Evolutionary conservation across 2,329 filamentous ascomycete species (phyloP), one percentile per base, ranked within the genome.

Genomic region (Trichoderma koningiopsis): DNA sequence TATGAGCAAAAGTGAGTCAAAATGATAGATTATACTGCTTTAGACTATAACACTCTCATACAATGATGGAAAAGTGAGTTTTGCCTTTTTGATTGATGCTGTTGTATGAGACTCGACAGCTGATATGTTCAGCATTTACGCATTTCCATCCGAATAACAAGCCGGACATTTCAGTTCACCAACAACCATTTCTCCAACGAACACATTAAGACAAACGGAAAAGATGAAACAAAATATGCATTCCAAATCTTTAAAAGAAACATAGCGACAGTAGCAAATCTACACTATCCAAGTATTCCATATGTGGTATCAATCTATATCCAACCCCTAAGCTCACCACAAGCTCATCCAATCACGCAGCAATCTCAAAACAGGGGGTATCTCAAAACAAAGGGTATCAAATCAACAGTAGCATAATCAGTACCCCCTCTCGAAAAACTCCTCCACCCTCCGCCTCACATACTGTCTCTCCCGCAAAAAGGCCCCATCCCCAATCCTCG

Each of bases 61-160:
- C 0, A 1, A 10, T n/a, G 19, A 10, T 8, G 16, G 4, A n/a
- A 4, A n/a, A 19, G 5, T 40, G 37, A 19, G 5, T 40, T 40
- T 40, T 0, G 16, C 16, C 14, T 19, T 2, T 5, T 5, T 40
- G 6, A 14, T 16, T 19, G 13, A 16, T 40, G 37, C 14, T 19
- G 37, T 16, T 19, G 37, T 6, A 19, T 19, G 37, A 40, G 14
- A 35, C 10, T 35, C 33, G 8, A 2, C 11, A 10, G 4, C 1
- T 35, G 2, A 11, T 0, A 35, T 35, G 2, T 2, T 35, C 1
- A 33, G 5, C 8, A 7, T 11, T 0, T 0, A 35, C 8, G 10
- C 8, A 35, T 10, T 33, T 8, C 7, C 10, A 35, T 35, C 33
- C 10, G 13, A 11, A 35, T 35, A 4, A 1, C 33, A 1, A 40